Evolutionary conservation across 257 asterid genomes (phyloP), one percentile per base, ranked within the genome.

Genomic region (Paulownia fortunei): DNA sequence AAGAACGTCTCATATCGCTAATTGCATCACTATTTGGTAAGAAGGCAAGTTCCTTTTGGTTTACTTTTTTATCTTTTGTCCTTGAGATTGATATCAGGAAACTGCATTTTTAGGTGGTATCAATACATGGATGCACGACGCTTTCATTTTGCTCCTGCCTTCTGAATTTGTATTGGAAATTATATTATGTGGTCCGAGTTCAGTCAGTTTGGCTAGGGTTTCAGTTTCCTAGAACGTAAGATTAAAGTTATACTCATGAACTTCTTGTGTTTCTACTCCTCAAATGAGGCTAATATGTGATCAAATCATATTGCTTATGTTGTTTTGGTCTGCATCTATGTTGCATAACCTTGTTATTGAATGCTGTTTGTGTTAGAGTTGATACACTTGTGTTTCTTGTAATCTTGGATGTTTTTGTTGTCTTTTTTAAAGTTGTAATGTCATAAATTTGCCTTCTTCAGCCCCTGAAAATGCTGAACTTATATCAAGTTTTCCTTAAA

Each of bases 1-100:
- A 96, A 83, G 99, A 96, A 83, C 98, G 97, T 54, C 97, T 96
- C 73, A 82, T 96, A 68, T 96, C 98, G 2, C 82, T 96, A 21
- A 83, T 96, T 84, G 96, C 98, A 60, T 96, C 99, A 59, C 86
- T 96, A 80, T 89, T 96, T 86, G 98, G 99, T 96, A 91, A 88
- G 94, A 74, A 74, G 82, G 77, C 82, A 80, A 47, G 81, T 83
- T 49, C 81, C 61, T 49, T 76, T 37, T 79, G 67, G 73, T 63
- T 65, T 59, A 12, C 10, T 1, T 52, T 24, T 27, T 73, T 15
- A 52, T 81, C 73, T 62, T 15, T 47, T 18, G 46, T 51, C 54
- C 34, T 70, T 60, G 71, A 21, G 41, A 49, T 42, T 61, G 70
- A n/a, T 60, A 52, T 24, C 23, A 18, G 44, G 32, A 63, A 67